Base-by-base conservation (phyloP, 202 grass and related monocot genomes). In the Digitaria exilis region DNA sequence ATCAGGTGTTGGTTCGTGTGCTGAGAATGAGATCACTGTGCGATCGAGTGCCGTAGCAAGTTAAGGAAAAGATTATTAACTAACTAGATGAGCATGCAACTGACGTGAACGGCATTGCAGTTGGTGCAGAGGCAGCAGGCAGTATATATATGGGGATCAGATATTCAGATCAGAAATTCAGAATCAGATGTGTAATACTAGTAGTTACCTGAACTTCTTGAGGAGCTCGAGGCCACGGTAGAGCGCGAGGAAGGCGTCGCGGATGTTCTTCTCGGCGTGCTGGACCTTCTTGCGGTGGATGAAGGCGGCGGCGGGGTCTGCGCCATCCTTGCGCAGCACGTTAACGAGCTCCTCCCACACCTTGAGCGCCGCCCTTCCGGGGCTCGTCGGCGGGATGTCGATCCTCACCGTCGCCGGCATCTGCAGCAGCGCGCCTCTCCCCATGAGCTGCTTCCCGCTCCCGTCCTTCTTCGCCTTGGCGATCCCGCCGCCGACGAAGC, bases 121-220 rank as follows among this genome's bases (percentile, higher is more conserved):
- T 25, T 26, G 72, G 41, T 54, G 12, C 42, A n/a, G n/a, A n/a
- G n/a, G n/a, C n/a, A n/a, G n/a, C n/a, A 30, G 13, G 14, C 7
- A 50, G 18, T 34, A 21, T 19, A 21, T 19, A 26, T 16, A 70
- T 37, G 44, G 32, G 32, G 32, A 34, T 34, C n/a, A n/a, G n/a
- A n/a, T n/a, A n/a, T n/a, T n/a, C n/a, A n/a, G n/a, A n/a, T n/a
- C n/a, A n/a, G n/a, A n/a, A n/a, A n/a, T n/a, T n/a, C n/a, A n/a
- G n/a, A n/a, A n/a, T n/a, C n/a, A n/a, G n/a, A n/a, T n/a, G 37
- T 39, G 37, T 39, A 18, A 56, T 13, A n/a, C n/a, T n/a, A n/a
- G n/a, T n/a, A n/a, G n/a, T n/a, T n/a, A 94, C 95, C 96, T 95
- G 82, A 93, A 98, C 41, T 89, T 93, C 69, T 89, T 98, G 92